phyloP scores from a whole-genome alignment of 2,329 filamentous ascomycete species.

The Colletotrichum eremochloae region DNA sequence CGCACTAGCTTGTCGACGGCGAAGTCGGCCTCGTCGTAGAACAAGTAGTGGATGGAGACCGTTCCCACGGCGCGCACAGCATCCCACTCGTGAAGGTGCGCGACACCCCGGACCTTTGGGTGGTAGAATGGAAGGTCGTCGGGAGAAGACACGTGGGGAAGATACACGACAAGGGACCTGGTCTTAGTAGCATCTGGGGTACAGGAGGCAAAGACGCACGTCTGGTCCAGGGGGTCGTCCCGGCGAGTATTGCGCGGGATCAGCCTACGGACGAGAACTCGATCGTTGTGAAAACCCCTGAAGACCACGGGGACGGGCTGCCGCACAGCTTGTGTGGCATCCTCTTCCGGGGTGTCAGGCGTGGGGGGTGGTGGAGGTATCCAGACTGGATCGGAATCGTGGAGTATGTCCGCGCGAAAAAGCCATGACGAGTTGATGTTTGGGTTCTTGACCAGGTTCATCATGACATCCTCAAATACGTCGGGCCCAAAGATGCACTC shows the following conservation, averaged over 20 bases:
- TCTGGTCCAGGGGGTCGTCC: slow-evolving; percentile 83
- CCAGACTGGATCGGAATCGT: slow-evolving; percentile 59
- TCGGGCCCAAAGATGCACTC: slow-evolving; percentile 73
- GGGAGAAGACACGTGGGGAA: slow-evolving; percentile 75
- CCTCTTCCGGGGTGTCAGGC: slow-evolving; percentile 44
- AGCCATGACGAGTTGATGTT: slow-evolving; percentile 85
- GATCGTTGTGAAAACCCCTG: slow-evolving; percentile 57
- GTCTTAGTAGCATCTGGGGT: slow-evolving; percentile 45
- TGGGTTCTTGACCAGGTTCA: slow-evolving; percentile 82
- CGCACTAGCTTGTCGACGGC: slow-evolving; percentile 67
- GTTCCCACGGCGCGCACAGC: slow-evolving; percentile 57
- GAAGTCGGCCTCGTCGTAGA: slow-evolving; percentile 57
- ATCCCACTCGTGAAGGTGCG: slow-evolving; percentile 79
- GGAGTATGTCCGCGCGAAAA: slow-evolving; percentile 81
- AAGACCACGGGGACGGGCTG: slow-evolving; percentile 60
- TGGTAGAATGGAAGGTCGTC: slow-evolving; percentile 89
- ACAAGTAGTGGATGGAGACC: slow-evolving; percentile 72
- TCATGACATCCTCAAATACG: slow-evolving; percentile 76
- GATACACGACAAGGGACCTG: slow-evolving; percentile 77
- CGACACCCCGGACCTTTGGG: slow-evolving; percentile 79
- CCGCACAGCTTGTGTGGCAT: slow-evolving; percentile 41
- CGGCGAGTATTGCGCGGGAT: slow-evolving; percentile 85
- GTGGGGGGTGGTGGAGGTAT: slow-evolving; percentile 39
- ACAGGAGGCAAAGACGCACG: slow-evolving; percentile 77
- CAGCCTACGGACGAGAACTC: slow-evolving; percentile 80